phyloP scores from a whole-genome alignment of 1,284 basidiomycete species.

The Fistulina hepatica region DNA sequence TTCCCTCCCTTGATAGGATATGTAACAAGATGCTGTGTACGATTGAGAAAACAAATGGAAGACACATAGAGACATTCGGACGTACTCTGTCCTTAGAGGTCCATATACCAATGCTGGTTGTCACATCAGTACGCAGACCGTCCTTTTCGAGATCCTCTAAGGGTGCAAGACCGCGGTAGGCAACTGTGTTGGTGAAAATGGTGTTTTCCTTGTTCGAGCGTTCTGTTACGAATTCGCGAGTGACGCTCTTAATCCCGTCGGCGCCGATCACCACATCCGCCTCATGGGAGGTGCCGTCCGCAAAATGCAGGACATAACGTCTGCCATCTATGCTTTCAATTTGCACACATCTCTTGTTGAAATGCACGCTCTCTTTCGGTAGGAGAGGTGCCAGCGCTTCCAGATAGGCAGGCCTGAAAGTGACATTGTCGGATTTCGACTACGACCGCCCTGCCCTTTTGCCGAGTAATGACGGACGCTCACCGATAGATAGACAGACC shows the following conservation, averaged over 20 bases:
- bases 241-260: conserved; percentile 25
- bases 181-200: conserved; percentile 33
- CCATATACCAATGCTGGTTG: conserved; percentile 28
- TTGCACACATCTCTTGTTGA: no score
- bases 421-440: no score
- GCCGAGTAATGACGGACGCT: no score
- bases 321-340: no score
- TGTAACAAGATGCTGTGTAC: conserved; percentile 40
- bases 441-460: no score
- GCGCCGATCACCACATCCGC: not conserved
- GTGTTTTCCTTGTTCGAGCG: conserved; percentile 19
- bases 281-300: not conserved
- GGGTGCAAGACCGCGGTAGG: conserved; percentile 36
- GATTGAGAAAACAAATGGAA: not conserved
- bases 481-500: no score
- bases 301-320: no score
- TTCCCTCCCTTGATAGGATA: conserved; percentile 39
- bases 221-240: conserved; percentile 28
- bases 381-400: no score
- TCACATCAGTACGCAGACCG: conserved; percentile 32
- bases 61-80: conserved; percentile 1
- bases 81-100: conserved; percentile 33
- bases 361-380: no score
- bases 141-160: conserved; percentile 26
- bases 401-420: no score